Base-by-base conservation (phyloP, 1,139 yeast species). In the Kurtzmaniella natalensis region DNA sequence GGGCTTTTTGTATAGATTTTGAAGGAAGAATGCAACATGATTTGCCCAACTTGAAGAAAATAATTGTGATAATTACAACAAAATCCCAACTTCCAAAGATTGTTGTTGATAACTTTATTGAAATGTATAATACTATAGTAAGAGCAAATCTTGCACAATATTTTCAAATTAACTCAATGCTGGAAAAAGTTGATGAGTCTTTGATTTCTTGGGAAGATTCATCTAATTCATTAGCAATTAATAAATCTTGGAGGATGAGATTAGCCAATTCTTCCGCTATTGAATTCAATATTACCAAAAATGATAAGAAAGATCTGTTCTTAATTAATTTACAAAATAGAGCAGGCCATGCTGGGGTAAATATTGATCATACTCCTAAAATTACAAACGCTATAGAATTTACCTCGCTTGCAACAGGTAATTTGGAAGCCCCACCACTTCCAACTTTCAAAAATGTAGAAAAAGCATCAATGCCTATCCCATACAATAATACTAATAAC, bases 381-480 rank as follows among this genome's bases (percentile, higher is more conserved):
- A 61, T 80, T 18, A 67, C 76, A 3, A 80, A 79, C 46, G 11
- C 29, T 60, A 57, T 20, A 40, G 72, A 3, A 58, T 64, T 33
- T 41, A 55, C 5, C 6, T 47, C 53, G n/a, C 51, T 59, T 25
- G 44, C 51, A 3, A 39, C 44, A 8, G 40, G 47, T 4, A 47
- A 46, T 23, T 30, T 49, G 10, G 35, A 36, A 7, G 50, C 66
- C n/a, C 66, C 72, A 2, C 54, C 66, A 1, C 52, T 76, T 18
- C 89, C 88, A 2, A 58, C 66, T 3, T 78, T 78, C 50, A 74
- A 70, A 43, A 77, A 78, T 47, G 76, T 79, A 8, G 88, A 81
- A 44, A 78, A 75, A 50, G 76, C 78, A 8, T 61, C 59, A 34
- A 54, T 59, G 20, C 59, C 70, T 6, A 46, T 64, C 9, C 45